These are phyloP conservation scores for Calocera cornea DNA, from an alignment of 768 basidiomycete genomes.

Conservation along the genomic window DNA sequence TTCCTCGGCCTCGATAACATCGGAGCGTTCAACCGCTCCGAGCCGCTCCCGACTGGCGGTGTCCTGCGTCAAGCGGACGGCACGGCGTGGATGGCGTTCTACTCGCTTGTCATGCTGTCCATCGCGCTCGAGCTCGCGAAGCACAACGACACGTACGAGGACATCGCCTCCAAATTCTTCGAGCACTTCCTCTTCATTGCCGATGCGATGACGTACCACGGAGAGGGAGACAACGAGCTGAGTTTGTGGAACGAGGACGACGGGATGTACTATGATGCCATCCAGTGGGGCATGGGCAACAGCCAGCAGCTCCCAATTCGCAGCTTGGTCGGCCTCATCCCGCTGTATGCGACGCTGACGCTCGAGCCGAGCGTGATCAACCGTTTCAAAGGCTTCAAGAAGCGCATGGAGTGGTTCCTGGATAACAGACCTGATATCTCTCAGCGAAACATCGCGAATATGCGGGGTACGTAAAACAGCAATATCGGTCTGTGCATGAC, in stretches of 20 bases:
- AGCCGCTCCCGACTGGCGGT: conserved; percentile 91
- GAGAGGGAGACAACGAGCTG: conserved; percentile 54
- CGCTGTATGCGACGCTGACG: conserved; percentile 87
- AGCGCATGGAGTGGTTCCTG: conserved; percentile 97
- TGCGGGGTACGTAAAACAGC: conserved; percentile 46
- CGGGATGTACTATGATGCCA: conserved; percentile 97
- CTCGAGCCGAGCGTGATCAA: conserved; percentile 81
- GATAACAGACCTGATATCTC: conserved; percentile 82
- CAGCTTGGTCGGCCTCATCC: conserved; percentile 94
- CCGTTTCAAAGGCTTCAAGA: conserved; percentile 94
- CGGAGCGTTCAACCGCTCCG: conserved; percentile 93
- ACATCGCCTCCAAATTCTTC: conserved; percentile 97
- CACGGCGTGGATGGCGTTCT: conserved; percentile 99
- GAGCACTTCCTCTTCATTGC: conserved; percentile 98
- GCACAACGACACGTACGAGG: conserved; percentile 94
- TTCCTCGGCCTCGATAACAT: conserved; percentile 98
- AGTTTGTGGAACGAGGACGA: conserved; percentile 94
- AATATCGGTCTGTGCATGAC: background rate
- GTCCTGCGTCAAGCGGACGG: conserved; percentile 92
- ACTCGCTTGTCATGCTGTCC: conserved; percentile 92
- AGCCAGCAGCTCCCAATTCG: conserved; percentile 86
- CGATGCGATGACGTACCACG: conserved; percentile 90
- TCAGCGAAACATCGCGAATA: conserved; percentile 88
- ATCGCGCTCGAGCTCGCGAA: conserved; percentile 96
- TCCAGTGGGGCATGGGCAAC: conserved; percentile 67